These are phyloP conservation scores for Wallacemonas sp. DNA, from an alignment of 208 protist genomes.

Conservation along the genomic window DNA sequence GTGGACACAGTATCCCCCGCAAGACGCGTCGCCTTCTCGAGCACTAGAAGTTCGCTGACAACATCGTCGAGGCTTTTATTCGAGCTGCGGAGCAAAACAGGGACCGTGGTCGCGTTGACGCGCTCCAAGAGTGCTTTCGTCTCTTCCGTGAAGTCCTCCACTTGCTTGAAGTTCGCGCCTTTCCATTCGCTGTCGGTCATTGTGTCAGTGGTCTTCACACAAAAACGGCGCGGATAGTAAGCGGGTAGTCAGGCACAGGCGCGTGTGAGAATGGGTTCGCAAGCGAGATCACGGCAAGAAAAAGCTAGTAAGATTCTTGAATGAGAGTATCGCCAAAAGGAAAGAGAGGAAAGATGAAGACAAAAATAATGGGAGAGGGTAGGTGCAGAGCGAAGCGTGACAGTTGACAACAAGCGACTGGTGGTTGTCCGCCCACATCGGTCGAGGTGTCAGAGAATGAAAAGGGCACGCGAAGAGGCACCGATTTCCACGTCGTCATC, in stretches of 20 bases:
- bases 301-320: neutral
- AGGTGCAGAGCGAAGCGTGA: too few relatives aligned
- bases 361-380: neutral
- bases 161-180: conserved; percentile 87
- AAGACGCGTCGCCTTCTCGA: conserved; percentile 91
- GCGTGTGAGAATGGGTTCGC: neutral
- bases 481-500: too few relatives aligned
- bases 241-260: neutral
- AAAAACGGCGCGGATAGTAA: too few relatives aligned
- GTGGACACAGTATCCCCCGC: conserved; percentile 75
- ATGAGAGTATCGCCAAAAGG: neutral
- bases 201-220: conserved; percentile 11
- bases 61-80: conserved; percentile 67
- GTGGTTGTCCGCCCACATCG: too few relatives aligned
- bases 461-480: too few relatives aligned
- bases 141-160: conserved; percentile 76
- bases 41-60: conserved; percentile 78
- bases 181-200: conserved; percentile 84
- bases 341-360: neutral
- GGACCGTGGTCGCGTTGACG: conserved; percentile 75
- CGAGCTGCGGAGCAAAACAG: conserved; percentile 64
- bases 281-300: neutral
- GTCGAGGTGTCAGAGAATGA: too few relatives aligned
- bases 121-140: conserved; percentile 61
- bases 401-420: too few relatives aligned